These are phyloP conservation scores for Oryza punctata DNA, from an alignment of 176 grass and related monocot genomes.

Conservation along the genomic window DNA sequence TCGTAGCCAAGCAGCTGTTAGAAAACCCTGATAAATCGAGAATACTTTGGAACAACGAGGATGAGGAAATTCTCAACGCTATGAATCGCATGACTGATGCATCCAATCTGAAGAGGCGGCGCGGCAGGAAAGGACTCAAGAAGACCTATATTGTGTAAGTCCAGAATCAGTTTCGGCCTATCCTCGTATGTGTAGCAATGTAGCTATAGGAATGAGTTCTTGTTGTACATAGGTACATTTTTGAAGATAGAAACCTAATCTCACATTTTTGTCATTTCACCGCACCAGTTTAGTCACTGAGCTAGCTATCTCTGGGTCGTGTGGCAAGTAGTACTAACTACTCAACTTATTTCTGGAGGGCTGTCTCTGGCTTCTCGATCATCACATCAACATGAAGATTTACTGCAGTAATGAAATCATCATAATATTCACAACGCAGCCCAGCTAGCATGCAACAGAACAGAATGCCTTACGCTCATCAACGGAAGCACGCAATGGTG, in stretches of 20 bases:
- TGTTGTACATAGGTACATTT: conserved; percentile 9
- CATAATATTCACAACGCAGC: not conserved
- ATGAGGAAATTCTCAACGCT: conserved; percentile 71
- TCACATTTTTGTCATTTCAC: not conserved
- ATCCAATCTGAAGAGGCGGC: conserved; percentile 45
- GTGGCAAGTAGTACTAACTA: not conserved
- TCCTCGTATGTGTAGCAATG: not conserved
- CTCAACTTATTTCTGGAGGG: not conserved
- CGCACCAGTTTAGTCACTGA: not conserved
- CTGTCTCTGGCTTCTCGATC: not conserved
- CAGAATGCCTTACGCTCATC: not conserved
- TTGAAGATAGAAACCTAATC: not conserved
- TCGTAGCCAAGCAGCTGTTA: conserved; percentile 77
- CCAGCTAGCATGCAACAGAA: not conserved
- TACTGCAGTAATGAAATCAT: conserved; percentile 1
- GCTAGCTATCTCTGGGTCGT: not conserved
- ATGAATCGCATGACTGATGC: conserved; percentile 60
- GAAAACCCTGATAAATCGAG: conserved; percentile 71
- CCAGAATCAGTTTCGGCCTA: not conserved
- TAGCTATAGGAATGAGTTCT: conserved; percentile 2
- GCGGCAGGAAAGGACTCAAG: conserved; percentile 58
- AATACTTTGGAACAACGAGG: conserved; percentile 79
- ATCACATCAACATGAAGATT: not conserved
- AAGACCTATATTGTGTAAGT: conserved; percentile 70
- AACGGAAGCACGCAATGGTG: not conserved